These are phyloP conservation scores for Mycena rebaudengoi DNA, from an alignment of 768 basidiomycete species.

Conservation along the genomic window DNA sequence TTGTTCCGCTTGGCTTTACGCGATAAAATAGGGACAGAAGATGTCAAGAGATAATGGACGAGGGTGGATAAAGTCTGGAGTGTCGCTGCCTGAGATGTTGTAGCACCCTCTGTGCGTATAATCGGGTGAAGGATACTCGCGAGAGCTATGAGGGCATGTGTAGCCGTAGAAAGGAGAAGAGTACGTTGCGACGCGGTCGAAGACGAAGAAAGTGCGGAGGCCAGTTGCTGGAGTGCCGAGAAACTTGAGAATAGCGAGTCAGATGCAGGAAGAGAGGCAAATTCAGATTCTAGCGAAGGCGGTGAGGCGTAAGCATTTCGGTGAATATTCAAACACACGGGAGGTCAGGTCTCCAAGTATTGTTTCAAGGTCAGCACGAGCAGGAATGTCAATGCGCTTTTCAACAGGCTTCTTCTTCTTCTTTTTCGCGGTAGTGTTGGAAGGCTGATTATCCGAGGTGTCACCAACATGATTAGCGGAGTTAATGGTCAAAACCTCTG, in stretches of 20 bases:
- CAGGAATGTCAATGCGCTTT: background rate
- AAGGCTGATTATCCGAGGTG: constrained; percentile 4
- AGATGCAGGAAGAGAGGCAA: constrained; percentile 13
- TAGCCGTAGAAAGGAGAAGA: constrained; percentile 38
- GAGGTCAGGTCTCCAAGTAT: constrained; percentile 29
- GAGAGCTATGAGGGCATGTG: constrained; percentile 40
- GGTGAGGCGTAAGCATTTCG: background rate
- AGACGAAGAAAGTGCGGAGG: constrained; percentile 29
- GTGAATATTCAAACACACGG: constrained; percentile 8
- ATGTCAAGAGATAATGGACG: constrained; percentile 13
- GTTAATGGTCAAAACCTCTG: constrained; percentile 33
- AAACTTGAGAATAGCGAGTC: constrained; percentile 35
- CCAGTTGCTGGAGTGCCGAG: constrained; percentile 40
- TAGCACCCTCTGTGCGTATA: constrained; percentile 30
- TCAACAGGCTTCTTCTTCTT: constrained; percentile 28
- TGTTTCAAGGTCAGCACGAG: constrained; percentile 23
- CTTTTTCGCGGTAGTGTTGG: constrained; percentile 30
- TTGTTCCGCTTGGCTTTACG: constrained; percentile 23
- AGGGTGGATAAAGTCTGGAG: constrained; percentile 14
- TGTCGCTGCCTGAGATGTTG: constrained; percentile 14
- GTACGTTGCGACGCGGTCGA: constrained; percentile 27
- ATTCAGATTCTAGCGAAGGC: constrained; percentile 4
- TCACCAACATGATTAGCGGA: constrained; percentile 19
- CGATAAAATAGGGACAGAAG: constrained; percentile 18
- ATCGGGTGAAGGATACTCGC: constrained; percentile 34